Evolutionary conservation across 129 eudicot genomes (phyloP).

Genomic region (Arctium minus): DNA sequence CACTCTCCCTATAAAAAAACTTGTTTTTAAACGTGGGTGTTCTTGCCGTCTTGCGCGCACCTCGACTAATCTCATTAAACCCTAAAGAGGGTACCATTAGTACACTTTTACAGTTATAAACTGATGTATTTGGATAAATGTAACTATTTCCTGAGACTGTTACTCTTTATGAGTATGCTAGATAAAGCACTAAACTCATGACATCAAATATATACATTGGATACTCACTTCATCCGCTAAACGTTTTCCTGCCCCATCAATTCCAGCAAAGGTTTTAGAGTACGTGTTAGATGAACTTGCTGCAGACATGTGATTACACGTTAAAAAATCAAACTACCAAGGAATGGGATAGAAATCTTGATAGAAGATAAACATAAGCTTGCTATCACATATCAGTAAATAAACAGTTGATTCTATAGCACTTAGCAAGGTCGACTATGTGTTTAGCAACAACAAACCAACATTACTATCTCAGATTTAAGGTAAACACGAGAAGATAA

Average conservation of each 20-base stretch:
- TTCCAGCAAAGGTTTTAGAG: slow-evolving; percentile 86
- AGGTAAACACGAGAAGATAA: not conserved
- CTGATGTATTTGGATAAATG: no score
- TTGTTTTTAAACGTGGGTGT: no score
- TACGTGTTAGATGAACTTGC: slow-evolving; percentile 87
- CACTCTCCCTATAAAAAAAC: no score
- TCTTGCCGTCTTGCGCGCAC: no score
- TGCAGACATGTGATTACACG: slow-evolving; percentile 34
- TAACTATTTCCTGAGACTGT: not conserved
- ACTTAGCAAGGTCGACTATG: not conserved
- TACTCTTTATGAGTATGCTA: not conserved
- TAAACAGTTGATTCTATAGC: not conserved
- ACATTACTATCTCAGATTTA: not conserved
- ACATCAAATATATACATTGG: slow-evolving; percentile 9
- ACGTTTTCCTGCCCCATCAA: slow-evolving; percentile 92
- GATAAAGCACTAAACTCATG: not conserved
- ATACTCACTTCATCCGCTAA: slow-evolving; percentile 94
- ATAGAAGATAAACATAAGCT: not conserved
- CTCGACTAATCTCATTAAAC: no score
- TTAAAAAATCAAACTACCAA: slow-evolving; percentile 2
- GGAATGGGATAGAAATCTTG: not conserved
- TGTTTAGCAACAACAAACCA: not conserved
- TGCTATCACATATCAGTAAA: not conserved
- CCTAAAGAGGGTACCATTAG: no score
- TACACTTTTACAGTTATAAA: no score